phyloP scores from a whole-genome alignment of 1,139 yeast species.

The Kodamaea plutei region DNA sequence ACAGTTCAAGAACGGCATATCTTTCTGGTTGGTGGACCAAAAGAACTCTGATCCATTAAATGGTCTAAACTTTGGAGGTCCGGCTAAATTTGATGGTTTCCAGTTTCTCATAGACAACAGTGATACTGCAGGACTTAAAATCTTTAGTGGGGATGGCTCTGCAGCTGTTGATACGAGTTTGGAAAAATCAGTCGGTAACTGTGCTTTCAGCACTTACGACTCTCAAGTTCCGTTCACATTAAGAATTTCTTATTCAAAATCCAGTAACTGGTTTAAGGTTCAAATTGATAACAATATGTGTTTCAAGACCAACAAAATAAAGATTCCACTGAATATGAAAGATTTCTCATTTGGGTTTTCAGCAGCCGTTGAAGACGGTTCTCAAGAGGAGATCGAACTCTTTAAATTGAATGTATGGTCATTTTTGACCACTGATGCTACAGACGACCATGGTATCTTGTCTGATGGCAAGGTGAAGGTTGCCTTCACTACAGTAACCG shows the following conservation, averaged over 20 bases:
- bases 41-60: constrained; percentile 22
- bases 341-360: constrained; percentile 50
- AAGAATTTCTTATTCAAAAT: constrained; percentile 56
- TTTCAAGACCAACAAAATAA: constrained; percentile 56
- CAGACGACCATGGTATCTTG: constrained; percentile 54
- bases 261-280: constrained; percentile 46
- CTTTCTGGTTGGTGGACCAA: constrained; percentile 45
- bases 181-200: constrained; percentile 48
- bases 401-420: constrained; percentile 53
- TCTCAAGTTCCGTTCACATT: constrained; percentile 66
- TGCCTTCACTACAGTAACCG: constrained; percentile 16
- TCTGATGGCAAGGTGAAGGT: constrained; percentile 39
- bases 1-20: constrained; percentile 43
- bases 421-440: constrained; percentile 50
- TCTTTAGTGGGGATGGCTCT: constrained; percentile 56
- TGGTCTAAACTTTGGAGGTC: constrained; percentile 40
- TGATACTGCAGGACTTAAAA: constrained; percentile 49
- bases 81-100: constrained; percentile 55
- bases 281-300: constrained; percentile 70
- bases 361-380: constrained; percentile 34
- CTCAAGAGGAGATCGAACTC: constrained; percentile 58
- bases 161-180: constrained; percentile 12
- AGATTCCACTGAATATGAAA: constrained; percentile 26
- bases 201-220: constrained; percentile 56
- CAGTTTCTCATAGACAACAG: constrained; percentile 50